Evolutionary conservation across 306 rosid genomes (phyloP).

Genomic region (Sindora glabra): DNA sequence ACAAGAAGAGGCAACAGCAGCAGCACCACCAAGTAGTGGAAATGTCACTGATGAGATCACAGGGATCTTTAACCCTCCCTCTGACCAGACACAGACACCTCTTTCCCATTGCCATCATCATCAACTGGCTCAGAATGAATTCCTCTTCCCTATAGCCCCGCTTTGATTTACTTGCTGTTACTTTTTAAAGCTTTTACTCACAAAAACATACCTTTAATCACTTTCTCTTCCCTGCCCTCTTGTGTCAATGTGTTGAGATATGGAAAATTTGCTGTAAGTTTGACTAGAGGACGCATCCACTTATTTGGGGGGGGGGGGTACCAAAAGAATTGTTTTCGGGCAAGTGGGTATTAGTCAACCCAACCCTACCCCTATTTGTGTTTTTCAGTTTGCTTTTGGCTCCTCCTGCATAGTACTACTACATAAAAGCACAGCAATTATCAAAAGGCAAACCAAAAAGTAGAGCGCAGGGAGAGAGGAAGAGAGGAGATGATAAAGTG

Average conservation of each 20-base stretch:
- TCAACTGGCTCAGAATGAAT: slow-evolving; percentile 33
- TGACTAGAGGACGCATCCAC: slow-evolving; percentile 19
- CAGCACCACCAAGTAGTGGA: too few relatives aligned
- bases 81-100: slow-evolving; percentile 60
- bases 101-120: slow-evolving; percentile 45
- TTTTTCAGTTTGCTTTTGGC: slow-evolving; percentile 10
- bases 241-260: slow-evolving; percentile 7
- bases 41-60: slow-evolving; percentile 41
- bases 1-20: too few relatives aligned
- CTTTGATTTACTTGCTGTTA: slow-evolving; percentile 9
- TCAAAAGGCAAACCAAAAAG: slow-evolving; percentile 30
- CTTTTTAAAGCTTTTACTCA: not conserved
- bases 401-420: not conserved
- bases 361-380: not conserved
- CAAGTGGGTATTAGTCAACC: slow-evolving; percentile 36
- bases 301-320: slow-evolving; percentile 18
- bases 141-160: slow-evolving; percentile 42
- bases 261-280: slow-evolving; percentile 20
- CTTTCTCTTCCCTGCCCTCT: not conserved
- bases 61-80: slow-evolving; percentile 47
- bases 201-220: not conserved
- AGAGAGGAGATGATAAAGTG: slow-evolving; percentile 1
- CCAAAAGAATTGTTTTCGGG: slow-evolving; percentile 15
- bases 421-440: slow-evolving; percentile 20
- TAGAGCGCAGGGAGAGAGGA: not conserved